These are phyloP conservation scores for Botrytis elliptica DNA, from an alignment of 2,329 filamentous ascomycete genomes.

Conservation along the genomic window DNA sequence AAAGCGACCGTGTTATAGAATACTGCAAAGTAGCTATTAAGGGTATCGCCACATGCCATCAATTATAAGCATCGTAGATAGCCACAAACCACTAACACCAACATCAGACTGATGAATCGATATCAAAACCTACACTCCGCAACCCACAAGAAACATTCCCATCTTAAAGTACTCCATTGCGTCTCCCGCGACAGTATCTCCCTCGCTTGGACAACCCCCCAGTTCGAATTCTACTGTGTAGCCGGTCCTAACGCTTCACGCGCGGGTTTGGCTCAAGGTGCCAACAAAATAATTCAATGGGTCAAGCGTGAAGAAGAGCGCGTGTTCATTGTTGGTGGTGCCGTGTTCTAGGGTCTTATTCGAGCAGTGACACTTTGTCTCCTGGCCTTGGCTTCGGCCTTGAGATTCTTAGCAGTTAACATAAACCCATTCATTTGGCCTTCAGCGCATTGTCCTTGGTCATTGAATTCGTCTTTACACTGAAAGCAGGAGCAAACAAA, in stretches of 20 bases:
- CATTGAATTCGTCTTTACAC: constrained; percentile 3
- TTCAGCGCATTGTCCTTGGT: neutral
- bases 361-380: neutral
- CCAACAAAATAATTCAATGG: constrained; percentile 90
- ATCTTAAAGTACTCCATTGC: constrained; percentile 82
- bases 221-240: constrained; percentile 95
- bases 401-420: neutral
- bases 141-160: constrained; percentile 79
- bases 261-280: constrained; percentile 73
- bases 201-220: constrained; percentile 85
- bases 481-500: neutral
- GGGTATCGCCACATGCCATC: neutral
- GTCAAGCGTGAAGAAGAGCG: constrained; percentile 88
- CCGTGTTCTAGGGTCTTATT: constrained; percentile 57
- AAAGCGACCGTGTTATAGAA: neutral
- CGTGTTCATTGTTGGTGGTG: constrained; percentile 96
- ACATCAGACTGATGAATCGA: constrained; percentile 66
- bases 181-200: constrained; percentile 73
- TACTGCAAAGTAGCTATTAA: neutral
- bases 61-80: neutral
- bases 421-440: neutral
- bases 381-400: neutral
- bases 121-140: constrained; percentile 83
- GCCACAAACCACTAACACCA: neutral
- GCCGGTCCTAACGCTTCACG: constrained; percentile 70